These are phyloP conservation scores for Pneumocystis carinii DNA, from an alignment of 1,139 yeast species.

Conservation along the genomic window DNA sequence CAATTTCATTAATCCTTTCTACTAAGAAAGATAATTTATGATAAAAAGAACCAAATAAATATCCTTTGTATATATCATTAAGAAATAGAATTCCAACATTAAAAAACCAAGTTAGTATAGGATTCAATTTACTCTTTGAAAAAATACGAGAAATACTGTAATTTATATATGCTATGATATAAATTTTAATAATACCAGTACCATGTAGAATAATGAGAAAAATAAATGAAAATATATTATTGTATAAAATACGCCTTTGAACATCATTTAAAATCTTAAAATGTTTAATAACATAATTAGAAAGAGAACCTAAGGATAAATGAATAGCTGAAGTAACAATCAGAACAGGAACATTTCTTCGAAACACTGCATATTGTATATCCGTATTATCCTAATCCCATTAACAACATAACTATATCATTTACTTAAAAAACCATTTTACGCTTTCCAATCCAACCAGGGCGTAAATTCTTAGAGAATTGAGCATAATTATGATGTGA, in stretches of 20 bases:
- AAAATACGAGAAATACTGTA: conserved; percentile 37
- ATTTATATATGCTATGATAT: conserved; percentile 41
- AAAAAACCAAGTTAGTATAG: conserved; percentile 49
- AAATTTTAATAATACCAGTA: conserved; percentile 45
- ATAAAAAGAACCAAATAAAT: conserved; percentile 33
- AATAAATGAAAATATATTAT: conserved; percentile 52
- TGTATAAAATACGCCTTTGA: conserved; percentile 41
- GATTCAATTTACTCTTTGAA: conserved; percentile 15
- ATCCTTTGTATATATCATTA: conserved; percentile 51
- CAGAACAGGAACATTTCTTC: conserved; percentile 60
- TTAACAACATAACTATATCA: neutral
- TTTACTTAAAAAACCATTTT: conserved; percentile 19
- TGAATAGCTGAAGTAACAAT: conserved; percentile 42
- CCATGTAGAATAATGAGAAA: conserved; percentile 76
- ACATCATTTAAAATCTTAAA: conserved; percentile 10
- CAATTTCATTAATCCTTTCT: neutral
- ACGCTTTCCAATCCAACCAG: conserved; percentile 36
- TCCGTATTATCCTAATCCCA: conserved; percentile 58
- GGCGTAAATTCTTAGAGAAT: conserved; percentile 54
- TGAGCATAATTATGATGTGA: conserved; percentile 59
- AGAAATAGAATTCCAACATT: conserved; percentile 63
- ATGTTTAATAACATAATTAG: conserved; percentile 18
- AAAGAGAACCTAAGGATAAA: conserved; percentile 32
- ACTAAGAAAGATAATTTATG: conserved; percentile 34
- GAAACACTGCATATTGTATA: conserved; percentile 70